Base-by-base conservation (phyloP, 768 basidiomycete genomes). In the Termitomyces titanicus region DNA sequence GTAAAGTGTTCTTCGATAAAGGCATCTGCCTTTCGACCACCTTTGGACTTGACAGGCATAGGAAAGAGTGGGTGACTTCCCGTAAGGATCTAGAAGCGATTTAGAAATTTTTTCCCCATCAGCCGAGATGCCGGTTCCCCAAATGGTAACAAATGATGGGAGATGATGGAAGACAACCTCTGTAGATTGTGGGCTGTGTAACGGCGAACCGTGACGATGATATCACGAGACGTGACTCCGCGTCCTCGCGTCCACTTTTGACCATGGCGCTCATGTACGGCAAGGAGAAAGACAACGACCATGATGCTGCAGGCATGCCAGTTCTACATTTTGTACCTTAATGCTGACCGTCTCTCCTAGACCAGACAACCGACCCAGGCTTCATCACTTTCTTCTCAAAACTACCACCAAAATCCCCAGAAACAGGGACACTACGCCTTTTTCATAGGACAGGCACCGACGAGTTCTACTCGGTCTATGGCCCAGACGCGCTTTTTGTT, bases 391-490 rank as follows among this genome's bases (percentile, higher is more conserved):
- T 88, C 71, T 90, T 87, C 64, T 65, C 68, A 9, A 79, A 74
- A 40, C 74, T 92, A 5, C 82, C 82, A 0, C 65, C 74, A 46
- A 90, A 88, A 60, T 84, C 87, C 0, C 87, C 88, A 5, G 85
- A 85, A 52, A 80, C 80, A 8, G 96, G 95, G 20, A 89, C 89
- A 7, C 76, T 98, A 47, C 84, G 97, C 12, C 83, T 99, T 15
- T 98, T 98, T 68, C 84, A 87, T 64, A 85, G 94, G 24, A 69
- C 74, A 27, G 66, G 66, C 2, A 66, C 69, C 39, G 80, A 79
- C 63, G 85, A 89, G 15, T 98, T 81, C 71, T 98, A 92, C 73
- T 84, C 86, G n/a, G 87, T 85, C 1, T 93, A 98, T 65, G 94
- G 94, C 0, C 72, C 82, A 5, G 95, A 98, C 69, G 96, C 96